These are phyloP conservation scores for Suillus brevipes DNA, from an alignment of 768 basidiomycete species.

Conservation along the genomic window DNA sequence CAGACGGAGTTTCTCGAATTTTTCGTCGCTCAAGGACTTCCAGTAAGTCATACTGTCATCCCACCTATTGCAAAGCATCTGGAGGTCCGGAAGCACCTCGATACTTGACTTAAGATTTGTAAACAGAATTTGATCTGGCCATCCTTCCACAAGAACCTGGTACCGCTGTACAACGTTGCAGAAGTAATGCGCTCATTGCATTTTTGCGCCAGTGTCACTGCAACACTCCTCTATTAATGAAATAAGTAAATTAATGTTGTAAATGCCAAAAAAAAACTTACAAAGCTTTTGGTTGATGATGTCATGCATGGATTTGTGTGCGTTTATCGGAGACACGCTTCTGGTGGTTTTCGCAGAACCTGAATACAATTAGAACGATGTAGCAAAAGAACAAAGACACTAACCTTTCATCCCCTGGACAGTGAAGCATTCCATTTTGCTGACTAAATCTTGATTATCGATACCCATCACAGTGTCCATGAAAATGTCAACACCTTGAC, in stretches of 20 bases:
- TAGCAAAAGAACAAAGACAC: background rate
- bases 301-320: background rate
- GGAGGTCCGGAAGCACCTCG: background rate
- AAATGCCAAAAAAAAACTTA: background rate
- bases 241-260: background rate
- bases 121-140: background rate
- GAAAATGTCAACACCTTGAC: slow-evolving; percentile 8
- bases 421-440: slow-evolving; percentile 13
- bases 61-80: background rate
- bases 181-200: slow-evolving; percentile 9
- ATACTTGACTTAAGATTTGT: background rate
- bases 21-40: background rate
- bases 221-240: background rate
- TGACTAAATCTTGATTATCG: slow-evolving; percentile 12
- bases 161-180: background rate
- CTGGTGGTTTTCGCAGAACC: slow-evolving; percentile 8
- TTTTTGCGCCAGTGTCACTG: background rate
- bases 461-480: slow-evolving; percentile 9
- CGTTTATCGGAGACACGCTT: background rate
- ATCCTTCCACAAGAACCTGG: background rate
- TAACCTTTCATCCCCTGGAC: slow-evolving; percentile 12
- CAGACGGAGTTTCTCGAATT: background rate
- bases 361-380: background rate
- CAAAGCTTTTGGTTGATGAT: background rate
- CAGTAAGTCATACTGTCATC: background rate